These are phyloP conservation scores for Austroboletus festivus DNA, from an alignment of 768 basidiomycete genomes.

Conservation along the genomic window DNA sequence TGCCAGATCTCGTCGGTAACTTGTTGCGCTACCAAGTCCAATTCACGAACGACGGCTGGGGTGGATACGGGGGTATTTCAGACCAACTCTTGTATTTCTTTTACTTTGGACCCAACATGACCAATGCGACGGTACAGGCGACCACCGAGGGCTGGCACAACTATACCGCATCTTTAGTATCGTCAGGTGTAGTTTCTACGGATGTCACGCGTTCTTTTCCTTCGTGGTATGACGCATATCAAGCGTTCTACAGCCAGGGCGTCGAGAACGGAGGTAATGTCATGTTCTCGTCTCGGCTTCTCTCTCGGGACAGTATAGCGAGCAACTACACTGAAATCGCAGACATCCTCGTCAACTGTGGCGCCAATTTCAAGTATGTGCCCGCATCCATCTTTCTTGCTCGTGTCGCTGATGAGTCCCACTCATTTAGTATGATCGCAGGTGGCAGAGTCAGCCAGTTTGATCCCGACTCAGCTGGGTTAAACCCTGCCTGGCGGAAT, in stretches of 20 bases:
- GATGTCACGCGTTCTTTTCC: background rate
- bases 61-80: slow-evolving; percentile 31
- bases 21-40: slow-evolving; percentile 34
- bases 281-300: slow-evolving; percentile 7
- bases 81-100: slow-evolving; percentile 10
- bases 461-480: slow-evolving; percentile 37
- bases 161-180: slow-evolving; percentile 13
- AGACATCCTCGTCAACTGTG: slow-evolving; percentile 6
- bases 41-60: slow-evolving; percentile 44
- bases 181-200: slow-evolving; percentile 3
- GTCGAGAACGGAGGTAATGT: background rate
- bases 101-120: slow-evolving; percentile 36
- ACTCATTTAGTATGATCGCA: slow-evolving; percentile 32
- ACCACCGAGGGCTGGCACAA: slow-evolving; percentile 35
- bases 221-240: slow-evolving; percentile 8
- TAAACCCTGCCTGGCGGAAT: slow-evolving; percentile 50
- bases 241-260: background rate
- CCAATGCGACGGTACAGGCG: slow-evolving; percentile 33
- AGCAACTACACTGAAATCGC: slow-evolving; percentile 5
- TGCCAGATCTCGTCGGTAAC: slow-evolving; percentile 33
- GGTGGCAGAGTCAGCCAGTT: slow-evolving; percentile 42
- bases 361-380: slow-evolving; percentile 5
- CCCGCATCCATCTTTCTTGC: background rate
- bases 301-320: slow-evolving; percentile 10
- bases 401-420: background rate